phyloP scores from a whole-genome alignment of 306 rosid genomes.

The Cucumis melo region DNA sequence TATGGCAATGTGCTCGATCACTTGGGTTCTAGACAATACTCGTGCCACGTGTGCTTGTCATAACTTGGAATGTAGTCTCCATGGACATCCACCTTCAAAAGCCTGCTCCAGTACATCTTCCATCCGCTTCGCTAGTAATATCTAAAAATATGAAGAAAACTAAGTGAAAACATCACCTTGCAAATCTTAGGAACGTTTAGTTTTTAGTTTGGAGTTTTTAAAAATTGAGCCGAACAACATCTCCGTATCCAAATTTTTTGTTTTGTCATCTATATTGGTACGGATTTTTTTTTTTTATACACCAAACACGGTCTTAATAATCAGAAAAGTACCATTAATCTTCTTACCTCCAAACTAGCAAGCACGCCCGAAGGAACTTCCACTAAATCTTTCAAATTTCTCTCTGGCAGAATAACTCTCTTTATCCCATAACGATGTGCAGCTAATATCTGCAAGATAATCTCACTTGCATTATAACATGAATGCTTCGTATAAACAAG shows the following conservation, averaged over 20 bases:
- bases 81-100: slow-evolving; percentile 18
- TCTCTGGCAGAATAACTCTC: slow-evolving; percentile 86
- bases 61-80: slow-evolving; percentile 12
- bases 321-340: neutral
- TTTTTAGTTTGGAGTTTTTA: no score
- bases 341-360: slow-evolving; percentile 57
- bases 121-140: slow-evolving; percentile 13
- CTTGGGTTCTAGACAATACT: neutral
- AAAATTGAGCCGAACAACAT: no score
- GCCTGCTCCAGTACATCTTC: slow-evolving; percentile 18
- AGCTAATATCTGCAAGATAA: slow-evolving; percentile 63
- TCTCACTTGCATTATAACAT: neutral
- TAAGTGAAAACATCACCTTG: neutral
- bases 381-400: slow-evolving; percentile 83
- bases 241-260: no score
- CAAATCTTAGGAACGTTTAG: no score
- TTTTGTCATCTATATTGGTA: no score
- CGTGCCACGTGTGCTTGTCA: neutral
- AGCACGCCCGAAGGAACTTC: slow-evolving; percentile 86
- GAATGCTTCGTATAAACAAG: neutral
- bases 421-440: slow-evolving; percentile 85
- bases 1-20: neutral
- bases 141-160: neutral
- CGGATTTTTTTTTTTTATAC: no score
- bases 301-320: no score